Evolutionary conservation across 179 eudicot species (phyloP), one percentile per base, ranked within the genome.

Genomic region (Beta macrorhiza): DNA sequence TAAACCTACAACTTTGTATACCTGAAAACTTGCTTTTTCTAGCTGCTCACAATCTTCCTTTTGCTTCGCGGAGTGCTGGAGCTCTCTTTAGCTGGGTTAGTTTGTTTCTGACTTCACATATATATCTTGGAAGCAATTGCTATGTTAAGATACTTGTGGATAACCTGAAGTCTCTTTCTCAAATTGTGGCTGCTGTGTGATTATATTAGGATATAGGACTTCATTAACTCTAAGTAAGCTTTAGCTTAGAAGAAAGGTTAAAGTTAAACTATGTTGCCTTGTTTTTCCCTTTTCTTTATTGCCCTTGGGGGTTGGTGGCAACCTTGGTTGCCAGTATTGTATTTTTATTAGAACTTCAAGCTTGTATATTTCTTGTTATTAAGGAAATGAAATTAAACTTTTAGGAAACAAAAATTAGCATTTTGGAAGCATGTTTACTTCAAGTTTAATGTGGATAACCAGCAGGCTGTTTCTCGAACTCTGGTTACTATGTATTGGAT

Each of bases 1-100:
- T 76, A 61, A 72, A 20, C 71, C 70, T 74, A 75, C 71, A 61
- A 76, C 22, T 59, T 70, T 75, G 68, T 74, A 75, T 78, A 75
- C 80, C 82, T 67, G 71, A 77, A 71, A 69, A 78, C 63, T 56
- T n/a, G 74, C 81, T 77, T 56, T 22, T 73, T 65, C 53, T 72
- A 70, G 78, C 64, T 62, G 69, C 47, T 76, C 73, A 52, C 29
- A 22, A 29, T 74, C 77, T 78, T 58, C 13, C 74, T 15, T 68
- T 53, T 72, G 63, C 83, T 75, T 29, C 11, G 19, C 67, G 82
- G 51, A 61, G 75, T 25, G 61, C 75, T 77, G 83, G 68, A 81
- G 68, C 64, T 73, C 80, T 58, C 72, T 72, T 64, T 81, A 67
- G 68, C 72, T 80, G 69, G 83, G 79, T 82, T 77, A 81, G 82